Base-by-base conservation (phyloP, 192 early-diverging fungal genomes). In the Backusella psychrophila region DNA sequence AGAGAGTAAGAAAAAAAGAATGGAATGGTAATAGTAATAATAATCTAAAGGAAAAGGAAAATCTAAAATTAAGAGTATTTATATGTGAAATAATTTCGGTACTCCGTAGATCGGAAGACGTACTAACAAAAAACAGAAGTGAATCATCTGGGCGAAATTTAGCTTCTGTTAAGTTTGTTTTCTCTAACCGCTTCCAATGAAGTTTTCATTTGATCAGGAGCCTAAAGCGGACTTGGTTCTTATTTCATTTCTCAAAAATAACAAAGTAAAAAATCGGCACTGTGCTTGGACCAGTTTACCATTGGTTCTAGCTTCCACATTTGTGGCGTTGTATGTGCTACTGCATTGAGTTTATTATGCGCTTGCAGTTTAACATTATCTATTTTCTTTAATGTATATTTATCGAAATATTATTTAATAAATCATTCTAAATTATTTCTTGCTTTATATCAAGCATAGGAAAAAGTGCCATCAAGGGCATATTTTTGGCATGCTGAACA, bases 1-100 rank as follows among this genome's bases (percentile, higher is more conserved):
- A 67, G 49, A 69, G 72, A 52, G 23, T 42, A 29, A 77, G 15
- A 29, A 52, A 56, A 46, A 63, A 72, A 66, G 38, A 77, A 69
- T 33, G 33, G 53, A 56, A 23, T 59, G n/a, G 56, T 26, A 26
- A 26, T 59, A 59, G 26, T 26, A 9, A 59, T 59, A 59, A 14
- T 26, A 9, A 59, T 59, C 21, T 59, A 26, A 59, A 59, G 6
- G 17, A 59, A 59, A 59, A 59, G 9, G n/a, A 56, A 59, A 6
- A 12, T 63, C 3, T 29, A 63, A 63, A 12, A 63, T 63, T 23
- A 26, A 63, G 9, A 63, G 21, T 63, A 63, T 63, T 63, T 63
- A 63, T 63, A 63, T 63, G 21, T 26, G 56, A 63, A 63, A 63
- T 26, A 14, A 63, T 63, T 26, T 29, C 26, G 56, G 56, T 29